Base-by-base conservation (phyloP, 1,139 yeast species). In the Kodamaea sp. region DNA sequence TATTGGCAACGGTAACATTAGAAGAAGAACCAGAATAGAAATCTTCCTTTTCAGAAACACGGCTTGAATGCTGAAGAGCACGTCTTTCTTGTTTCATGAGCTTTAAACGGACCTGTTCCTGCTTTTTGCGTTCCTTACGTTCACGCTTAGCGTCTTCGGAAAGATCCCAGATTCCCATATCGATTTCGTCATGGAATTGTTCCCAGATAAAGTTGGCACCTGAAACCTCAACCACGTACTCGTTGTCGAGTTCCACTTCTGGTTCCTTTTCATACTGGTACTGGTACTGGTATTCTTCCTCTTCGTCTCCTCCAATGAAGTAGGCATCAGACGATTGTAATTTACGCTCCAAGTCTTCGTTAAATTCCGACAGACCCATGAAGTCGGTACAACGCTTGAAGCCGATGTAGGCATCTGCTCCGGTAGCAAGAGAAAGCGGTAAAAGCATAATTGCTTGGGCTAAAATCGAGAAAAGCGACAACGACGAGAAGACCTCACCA, bases 331-430 rank as follows among this genome's bases (percentile, higher is more conserved):
- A 16, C 6, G 10, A 29, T 9, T 38, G 34, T 29, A 61, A 46
- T 18, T 43, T 49, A 9, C 49, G 37, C 18, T 53, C 49, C 23
- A 59, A 44, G 15, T 53, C 56, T n/a, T 49, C 53, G 25, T 47
- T 43, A 37, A 51, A 57, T 28, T 75, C 79, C 7, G 52, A 58
- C 7, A 75, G 61, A 27, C 66, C 51, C 38, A 76, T 55, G 41
- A 57, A 74, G 20, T 61, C 71, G 35, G 61, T 64, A 34, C 75
- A 70, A 48, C 81, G 61, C 25, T 55, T 57, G 44, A 73, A 70
- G 0, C 80, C 81, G 48, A 75, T 66, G 42, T 62, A 58, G 1
- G 80, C 80, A 55, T 76, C 82, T 18, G 78, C 73, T 20, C 73
- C 73, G 21, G 78, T 63, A 9, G 77, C 70, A 37, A 76, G 63